Evolutionary conservation across 257 asterid species (phyloP).

Genomic region (Salvia hispanica): DNA sequence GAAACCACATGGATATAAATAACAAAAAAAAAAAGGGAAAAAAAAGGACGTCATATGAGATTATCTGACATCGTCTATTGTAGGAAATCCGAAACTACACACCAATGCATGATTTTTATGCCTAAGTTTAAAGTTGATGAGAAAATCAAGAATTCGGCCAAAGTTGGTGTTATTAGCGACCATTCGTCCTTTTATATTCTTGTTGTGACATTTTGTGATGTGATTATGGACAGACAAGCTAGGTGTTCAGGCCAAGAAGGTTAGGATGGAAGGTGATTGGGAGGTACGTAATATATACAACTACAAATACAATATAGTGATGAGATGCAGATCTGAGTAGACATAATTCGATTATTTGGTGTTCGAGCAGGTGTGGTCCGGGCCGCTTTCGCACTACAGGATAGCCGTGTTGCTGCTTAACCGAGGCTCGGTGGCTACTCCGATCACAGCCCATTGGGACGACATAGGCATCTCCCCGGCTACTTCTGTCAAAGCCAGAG

Average conservation of each 20-base stretch:
- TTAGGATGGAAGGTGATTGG: conserved; percentile 69
- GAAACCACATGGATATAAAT: too few species aligned
- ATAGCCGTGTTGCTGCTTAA: conserved; percentile 64
- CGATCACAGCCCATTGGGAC: conserved; percentile 76
- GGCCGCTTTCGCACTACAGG: conserved; percentile 64
- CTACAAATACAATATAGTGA: neutral
- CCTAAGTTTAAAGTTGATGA: too few species aligned
- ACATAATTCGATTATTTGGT: neutral
- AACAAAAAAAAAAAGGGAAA: too few species aligned
- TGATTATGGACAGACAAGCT: conserved; percentile 49
- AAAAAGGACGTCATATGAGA: too few species aligned
- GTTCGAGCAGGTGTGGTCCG: conserved; percentile 72
- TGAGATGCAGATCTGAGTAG: neutral
- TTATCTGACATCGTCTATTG: too few species aligned
- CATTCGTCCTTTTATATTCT: too few species aligned
- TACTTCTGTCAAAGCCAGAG: conserved; percentile 47
- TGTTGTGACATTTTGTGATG: neutral
- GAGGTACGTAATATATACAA: conserved; percentile 51
- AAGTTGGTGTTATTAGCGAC: too few species aligned
- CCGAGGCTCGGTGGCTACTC: conserved; percentile 42
- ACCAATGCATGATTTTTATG: too few species aligned
- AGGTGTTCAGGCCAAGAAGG: conserved; percentile 79
- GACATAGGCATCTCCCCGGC: conserved; percentile 56
- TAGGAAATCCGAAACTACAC: too few species aligned
- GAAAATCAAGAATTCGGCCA: too few species aligned